Conservation (phyloP, 768 basidiomycete genomes). For the Calocera viscosa region DNA sequence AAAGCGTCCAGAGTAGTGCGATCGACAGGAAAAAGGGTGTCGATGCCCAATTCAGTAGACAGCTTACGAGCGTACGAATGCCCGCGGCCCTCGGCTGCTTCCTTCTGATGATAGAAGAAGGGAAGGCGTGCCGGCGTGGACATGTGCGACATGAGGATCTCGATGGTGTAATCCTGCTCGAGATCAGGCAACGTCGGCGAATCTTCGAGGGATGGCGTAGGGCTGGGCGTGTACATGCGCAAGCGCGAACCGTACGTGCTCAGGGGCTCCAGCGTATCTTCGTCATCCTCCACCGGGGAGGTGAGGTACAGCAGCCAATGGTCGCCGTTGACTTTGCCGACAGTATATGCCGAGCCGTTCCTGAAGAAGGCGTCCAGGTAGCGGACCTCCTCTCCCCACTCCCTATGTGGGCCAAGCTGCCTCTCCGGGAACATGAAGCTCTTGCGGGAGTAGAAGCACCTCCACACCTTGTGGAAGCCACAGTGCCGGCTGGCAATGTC, state of each 20-base stretch:
- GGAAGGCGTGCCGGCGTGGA: conserved; percentile 57
- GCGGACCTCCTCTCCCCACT: conserved; percentile 87
- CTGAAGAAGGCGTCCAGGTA: conserved; percentile 84
- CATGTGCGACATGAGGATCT: conserved; percentile 94
- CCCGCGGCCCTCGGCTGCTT: conserved; percentile 31
- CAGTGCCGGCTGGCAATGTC: conserved; percentile 72
- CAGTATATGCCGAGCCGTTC: conserved; percentile 84
- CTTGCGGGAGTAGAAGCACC: conserved; percentile 96
- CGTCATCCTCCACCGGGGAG: conserved; percentile 34
- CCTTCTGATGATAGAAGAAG: conserved; percentile 46
- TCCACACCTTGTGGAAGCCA: conserved; percentile 56
- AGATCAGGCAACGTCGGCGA: conserved; percentile 18
- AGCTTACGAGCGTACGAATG: conserved; percentile 42
- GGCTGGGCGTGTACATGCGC: conserved; percentile 4
- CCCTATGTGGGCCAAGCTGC: conserved; percentile 80
- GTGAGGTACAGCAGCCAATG: conserved; percentile 97
- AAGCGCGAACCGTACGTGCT: not conserved
- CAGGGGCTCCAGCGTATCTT: conserved; percentile 18
- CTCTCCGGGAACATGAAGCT: conserved; percentile 99
- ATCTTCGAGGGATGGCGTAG: conserved; percentile 17
- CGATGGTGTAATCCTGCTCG: conserved; percentile 79
- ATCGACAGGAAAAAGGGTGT: conserved; percentile 63
- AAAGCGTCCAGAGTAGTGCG: conserved; percentile 83
- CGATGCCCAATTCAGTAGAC: conserved; percentile 64
- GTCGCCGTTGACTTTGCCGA: conserved; percentile 95